Conservation (phyloP, 805 yeast genomes). For the Candida schatavii region DNA sequence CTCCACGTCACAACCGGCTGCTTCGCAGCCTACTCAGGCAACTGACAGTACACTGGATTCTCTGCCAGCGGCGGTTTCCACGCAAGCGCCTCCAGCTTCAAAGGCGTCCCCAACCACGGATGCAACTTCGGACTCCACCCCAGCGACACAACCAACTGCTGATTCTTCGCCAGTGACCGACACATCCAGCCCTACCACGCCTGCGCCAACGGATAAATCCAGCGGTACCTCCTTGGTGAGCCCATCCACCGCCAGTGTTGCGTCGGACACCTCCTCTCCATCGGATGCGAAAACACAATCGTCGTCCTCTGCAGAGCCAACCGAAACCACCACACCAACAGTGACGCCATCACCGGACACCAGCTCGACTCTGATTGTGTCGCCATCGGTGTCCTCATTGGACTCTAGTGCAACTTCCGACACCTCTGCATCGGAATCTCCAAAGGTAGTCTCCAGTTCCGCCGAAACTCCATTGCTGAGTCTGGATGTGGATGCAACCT, state of each 20-base stretch:
- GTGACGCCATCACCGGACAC: not conserved
- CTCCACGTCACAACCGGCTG: too few species aligned
- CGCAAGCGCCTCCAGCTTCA: not conserved
- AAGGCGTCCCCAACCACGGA: not conserved
- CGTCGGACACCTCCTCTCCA: slow-evolving; percentile 2
- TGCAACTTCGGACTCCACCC: not conserved
- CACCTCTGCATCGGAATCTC: not conserved
- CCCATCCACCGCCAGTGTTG: slow-evolving; percentile 3
- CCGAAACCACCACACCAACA: not conserved
- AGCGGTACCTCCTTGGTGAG: not conserved
- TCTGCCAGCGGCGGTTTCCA: not conserved
- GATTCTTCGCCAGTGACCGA: not conserved
- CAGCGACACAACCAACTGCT: too few species aligned
- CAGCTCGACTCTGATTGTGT: not conserved
- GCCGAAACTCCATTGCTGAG: slow-evolving; percentile 1
- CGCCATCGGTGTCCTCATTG: not conserved
- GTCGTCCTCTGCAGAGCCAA: slow-evolving; percentile 1
- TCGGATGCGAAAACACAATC: not conserved
- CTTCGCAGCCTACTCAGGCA: too few species aligned
- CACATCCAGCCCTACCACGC: too few species aligned
- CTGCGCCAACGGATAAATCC: too few species aligned
- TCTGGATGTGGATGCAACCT: not conserved
- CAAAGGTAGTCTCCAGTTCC: not conserved
- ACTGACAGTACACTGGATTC: too few species aligned
- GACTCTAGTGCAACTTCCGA: not conserved